Evolutionary conservation across 345 rosid species (phyloP).

Genomic region (Physaria fendleri): DNA sequence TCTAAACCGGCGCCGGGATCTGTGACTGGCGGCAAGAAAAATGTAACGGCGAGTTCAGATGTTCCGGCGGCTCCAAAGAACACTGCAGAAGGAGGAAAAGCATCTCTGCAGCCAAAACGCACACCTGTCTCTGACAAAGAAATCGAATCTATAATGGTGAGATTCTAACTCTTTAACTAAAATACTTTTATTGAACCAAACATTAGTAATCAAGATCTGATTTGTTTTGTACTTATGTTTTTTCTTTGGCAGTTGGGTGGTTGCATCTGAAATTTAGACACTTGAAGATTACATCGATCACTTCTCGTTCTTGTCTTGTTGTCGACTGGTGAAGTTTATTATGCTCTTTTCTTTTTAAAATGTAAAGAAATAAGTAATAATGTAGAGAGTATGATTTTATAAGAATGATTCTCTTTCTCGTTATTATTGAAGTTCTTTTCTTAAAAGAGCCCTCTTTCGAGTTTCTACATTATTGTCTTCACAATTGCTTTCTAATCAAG

Average conservation of each 20-base stretch:
- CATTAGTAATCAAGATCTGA: not conserved
- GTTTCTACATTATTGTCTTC: slow-evolving; percentile 9
- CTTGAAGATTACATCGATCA: slow-evolving; percentile 6
- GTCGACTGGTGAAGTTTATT: slow-evolving; percentile 1
- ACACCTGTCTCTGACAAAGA: slow-evolving; percentile 66
- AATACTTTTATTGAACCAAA: not conserved
- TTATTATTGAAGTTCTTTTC: not conserved
- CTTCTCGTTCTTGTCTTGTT: slow-evolving; percentile 14
- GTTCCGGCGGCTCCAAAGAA: slow-evolving; percentile 54
- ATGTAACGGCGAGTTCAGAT: slow-evolving; percentile 42
- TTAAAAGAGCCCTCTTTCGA: not conserved
- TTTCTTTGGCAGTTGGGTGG: slow-evolving; percentile 33
- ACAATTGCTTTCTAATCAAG: not conserved
- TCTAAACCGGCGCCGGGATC: slow-evolving; percentile 25
- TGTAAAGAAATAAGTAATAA: slow-evolving; percentile 24
- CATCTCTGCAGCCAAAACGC: slow-evolving; percentile 81
- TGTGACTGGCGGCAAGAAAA: slow-evolving; percentile 10
- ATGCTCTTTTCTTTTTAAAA: not conserved
- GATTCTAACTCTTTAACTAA: not conserved
- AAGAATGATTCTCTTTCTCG: not conserved
- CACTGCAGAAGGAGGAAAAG: slow-evolving; percentile 60
- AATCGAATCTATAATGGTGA: slow-evolving; percentile 64
- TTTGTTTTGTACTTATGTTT: not conserved
- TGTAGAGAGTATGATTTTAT: slow-evolving; percentile 13
- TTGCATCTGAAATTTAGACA: slow-evolving; percentile 13